A percentile compares a stretch with the other conserved stretches of the same genome.
Evolutionary conservation across 257 asterid species (phyloP).

Genomic region (Capsicum baccatum): DNA sequence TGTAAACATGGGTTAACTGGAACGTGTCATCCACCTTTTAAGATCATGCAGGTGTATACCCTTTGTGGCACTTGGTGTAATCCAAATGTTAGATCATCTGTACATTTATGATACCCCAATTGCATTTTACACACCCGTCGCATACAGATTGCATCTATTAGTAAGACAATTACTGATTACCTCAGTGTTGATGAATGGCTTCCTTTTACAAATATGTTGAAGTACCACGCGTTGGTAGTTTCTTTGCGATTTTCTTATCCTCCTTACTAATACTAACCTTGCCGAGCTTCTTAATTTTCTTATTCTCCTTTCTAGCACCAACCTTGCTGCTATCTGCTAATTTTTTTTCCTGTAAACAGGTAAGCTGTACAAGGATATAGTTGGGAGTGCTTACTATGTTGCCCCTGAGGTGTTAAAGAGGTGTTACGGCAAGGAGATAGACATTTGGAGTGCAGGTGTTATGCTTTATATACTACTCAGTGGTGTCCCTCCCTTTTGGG

Average conservation of each 20-base stretch:
- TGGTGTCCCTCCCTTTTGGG: constrained; percentile 95
- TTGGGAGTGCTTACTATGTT: constrained; percentile 88
- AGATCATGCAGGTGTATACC: neutral
- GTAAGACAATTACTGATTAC: neutral
- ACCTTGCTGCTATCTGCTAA: neutral
- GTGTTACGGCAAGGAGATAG: constrained; percentile 76
- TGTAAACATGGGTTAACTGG: neutral
- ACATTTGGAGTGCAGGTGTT: constrained; percentile 92
- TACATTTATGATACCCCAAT: neutral
- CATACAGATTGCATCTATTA: neutral
- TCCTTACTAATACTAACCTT: neutral
- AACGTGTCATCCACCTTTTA: neutral
- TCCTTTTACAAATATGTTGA: constrained; percentile 17
- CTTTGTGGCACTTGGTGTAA: neutral
- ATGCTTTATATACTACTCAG: constrained; percentile 80
- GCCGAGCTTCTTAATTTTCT: neutral
- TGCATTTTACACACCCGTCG: neutral
- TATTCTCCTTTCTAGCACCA: neutral
- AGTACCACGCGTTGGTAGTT: neutral
- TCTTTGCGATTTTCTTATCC: neutral
- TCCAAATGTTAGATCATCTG: neutral
- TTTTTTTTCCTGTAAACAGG: constrained; percentile 41
- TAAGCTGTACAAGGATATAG: constrained; percentile 69
- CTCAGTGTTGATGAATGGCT: neutral
- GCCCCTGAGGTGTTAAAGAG: constrained; percentile 85